Percentiles rank a stretch among this genome's conserved stretches.
Evolutionary conservation across 148 eudicot genomes (phyloP).

Genomic region (Pouteria glomerata): DNA sequence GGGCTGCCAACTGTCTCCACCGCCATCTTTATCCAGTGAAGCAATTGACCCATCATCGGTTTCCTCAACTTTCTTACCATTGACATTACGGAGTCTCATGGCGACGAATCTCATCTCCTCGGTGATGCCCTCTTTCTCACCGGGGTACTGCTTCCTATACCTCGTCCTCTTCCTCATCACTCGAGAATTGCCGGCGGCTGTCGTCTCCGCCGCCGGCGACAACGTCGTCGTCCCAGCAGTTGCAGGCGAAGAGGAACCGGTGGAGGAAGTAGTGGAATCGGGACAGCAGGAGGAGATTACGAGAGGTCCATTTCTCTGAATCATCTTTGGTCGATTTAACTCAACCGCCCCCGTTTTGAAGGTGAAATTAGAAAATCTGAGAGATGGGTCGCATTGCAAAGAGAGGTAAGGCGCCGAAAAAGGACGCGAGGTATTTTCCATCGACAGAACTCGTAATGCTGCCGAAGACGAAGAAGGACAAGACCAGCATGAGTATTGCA

Average conservation of each 20-base stretch:
- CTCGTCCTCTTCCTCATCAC: conserved; percentile 43
- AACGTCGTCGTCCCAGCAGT: not conserved
- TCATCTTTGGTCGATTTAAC: not conserved
- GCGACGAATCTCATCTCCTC: conserved; percentile 95
- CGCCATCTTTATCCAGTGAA: conserved; percentile 1
- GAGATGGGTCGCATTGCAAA: not conserved
- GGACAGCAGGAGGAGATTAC: conserved; percentile 9
- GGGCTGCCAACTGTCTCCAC: conserved; percentile 54
- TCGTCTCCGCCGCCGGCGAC: not conserved
- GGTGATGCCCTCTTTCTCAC: conserved; percentile 71
- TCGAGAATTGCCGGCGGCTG: conserved; percentile 18
- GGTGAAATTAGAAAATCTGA: not conserved
- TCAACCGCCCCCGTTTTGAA: not conserved
- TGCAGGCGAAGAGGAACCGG: not conserved
- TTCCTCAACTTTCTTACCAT: conserved; percentile 19
- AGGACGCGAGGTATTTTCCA: not conserved
- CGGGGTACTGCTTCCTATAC: conserved; percentile 74
- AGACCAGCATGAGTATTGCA: not conserved
- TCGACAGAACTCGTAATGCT: not conserved
- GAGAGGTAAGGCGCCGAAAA: not conserved
- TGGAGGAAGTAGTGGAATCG: not conserved
- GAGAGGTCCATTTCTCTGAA: not conserved
- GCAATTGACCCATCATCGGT: conserved; percentile 9
- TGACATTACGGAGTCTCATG: conserved; percentile 65
- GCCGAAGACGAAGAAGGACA: not conserved